Percentiles rank a stretch among this genome's conserved stretches.
phyloP scores from a whole-genome alignment of 1,284 basidiomycete species.

The Malassezia brasiliensis region DNA sequence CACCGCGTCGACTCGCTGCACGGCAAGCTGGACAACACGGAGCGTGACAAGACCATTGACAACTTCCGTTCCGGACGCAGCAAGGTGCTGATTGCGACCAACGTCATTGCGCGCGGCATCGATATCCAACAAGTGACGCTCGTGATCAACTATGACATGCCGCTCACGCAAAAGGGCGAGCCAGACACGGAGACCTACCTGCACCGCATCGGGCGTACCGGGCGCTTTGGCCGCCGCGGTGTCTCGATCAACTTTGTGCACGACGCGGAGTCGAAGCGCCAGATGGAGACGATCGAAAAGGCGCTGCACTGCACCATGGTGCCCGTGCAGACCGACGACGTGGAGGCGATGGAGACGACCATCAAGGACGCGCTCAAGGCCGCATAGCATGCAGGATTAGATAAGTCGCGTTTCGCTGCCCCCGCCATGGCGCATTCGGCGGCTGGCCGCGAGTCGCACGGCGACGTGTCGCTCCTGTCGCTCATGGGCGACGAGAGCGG shows the following conservation, averaged over 20 bases:
- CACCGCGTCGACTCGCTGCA: conserved; percentile 94
- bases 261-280: conserved; percentile 36
- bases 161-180: conserved; percentile 54
- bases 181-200: conserved; percentile 96
- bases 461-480: conserved; percentile 13
- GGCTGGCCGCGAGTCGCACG: not conserved
- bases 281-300: conserved; percentile 44
- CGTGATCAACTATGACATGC: conserved; percentile 79
- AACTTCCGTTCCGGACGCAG: conserved; percentile 89
- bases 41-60: conserved; percentile 87
- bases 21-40: conserved; percentile 76
- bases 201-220: conserved; percentile 71
- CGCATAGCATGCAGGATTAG: conserved; percentile 9
- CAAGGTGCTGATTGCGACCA: conserved; percentile 97
- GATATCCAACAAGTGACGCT: conserved; percentile 93
- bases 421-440: not conserved
- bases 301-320: conserved; percentile 40
- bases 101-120: conserved; percentile 95
- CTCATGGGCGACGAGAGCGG: conserved; percentile 2
- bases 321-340: conserved; percentile 40
- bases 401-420: conserved; percentile 2
- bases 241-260: conserved; percentile 48
- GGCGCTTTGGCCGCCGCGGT: conserved; percentile 46
- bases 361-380: conserved; percentile 40
- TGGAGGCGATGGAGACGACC: conserved; percentile 46